phyloP scores from a whole-genome alignment of 768 basidiomycete genomes.

The Mycena maculata region DNA sequence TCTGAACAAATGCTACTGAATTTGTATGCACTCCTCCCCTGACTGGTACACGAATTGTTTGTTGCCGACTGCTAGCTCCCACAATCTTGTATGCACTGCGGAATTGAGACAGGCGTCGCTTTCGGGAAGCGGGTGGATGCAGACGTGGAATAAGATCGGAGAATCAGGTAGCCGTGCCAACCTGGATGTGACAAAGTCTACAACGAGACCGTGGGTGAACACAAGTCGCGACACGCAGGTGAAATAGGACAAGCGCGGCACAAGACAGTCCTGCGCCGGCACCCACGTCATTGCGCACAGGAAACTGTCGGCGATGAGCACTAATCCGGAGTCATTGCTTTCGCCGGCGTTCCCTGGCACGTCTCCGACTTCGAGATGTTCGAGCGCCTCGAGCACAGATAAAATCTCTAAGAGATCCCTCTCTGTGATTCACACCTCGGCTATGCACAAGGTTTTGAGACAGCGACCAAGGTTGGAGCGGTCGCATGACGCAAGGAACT shows the following conservation, averaged over 20 bases:
- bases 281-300: background rate
- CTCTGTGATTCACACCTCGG: slow-evolving; percentile 4
- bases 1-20: background rate
- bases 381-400: slow-evolving; percentile 12
- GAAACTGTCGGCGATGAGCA: slow-evolving; percentile 12
- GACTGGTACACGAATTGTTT: background rate
- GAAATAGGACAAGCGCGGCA: slow-evolving; percentile 4
- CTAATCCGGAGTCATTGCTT: background rate
- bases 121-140: slow-evolving; percentile 1
- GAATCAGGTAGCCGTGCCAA: background rate
- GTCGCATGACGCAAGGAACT: slow-evolving; percentile 13
- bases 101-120: background rate
- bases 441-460: slow-evolving; percentile 11
- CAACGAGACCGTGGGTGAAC: background rate
- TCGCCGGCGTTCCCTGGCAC: background rate
- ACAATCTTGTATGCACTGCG: background rate
- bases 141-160: background rate
- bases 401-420: slow-evolving; percentile 1
- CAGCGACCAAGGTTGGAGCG: slow-evolving; percentile 7
- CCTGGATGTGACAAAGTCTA: background rate
- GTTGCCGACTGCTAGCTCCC: background rate
- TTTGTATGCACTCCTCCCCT: background rate
- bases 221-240: background rate
- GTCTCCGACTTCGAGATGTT: slow-evolving; percentile 17
- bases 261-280: background rate